Base-by-base conservation (phyloP, 2,329 filamentous ascomycete genomes). In the Fusarium chlamydosporum region DNA sequence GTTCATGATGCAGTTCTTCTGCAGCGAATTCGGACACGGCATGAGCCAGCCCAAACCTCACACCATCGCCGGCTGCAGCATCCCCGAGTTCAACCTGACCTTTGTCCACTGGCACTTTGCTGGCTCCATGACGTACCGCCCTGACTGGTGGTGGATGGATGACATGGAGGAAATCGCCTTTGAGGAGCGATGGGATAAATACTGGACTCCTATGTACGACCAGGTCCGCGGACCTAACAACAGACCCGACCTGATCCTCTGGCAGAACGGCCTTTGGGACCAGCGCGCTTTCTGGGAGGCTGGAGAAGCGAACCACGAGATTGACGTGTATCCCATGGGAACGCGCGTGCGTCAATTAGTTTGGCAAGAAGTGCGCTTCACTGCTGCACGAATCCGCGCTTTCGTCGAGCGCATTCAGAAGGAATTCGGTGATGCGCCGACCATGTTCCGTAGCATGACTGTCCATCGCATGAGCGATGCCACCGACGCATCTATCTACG, bases 111-210 rank as follows among this genome's bases (percentile, higher is more conserved):
- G 67, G 67, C 68, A 70, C n/a, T 58, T 61, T 7, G 63, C 67
- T 1, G 68, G 68, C 4, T 57, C 64, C 1, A 68, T 68, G 59
- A 53, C 52, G 3, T 65, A 71, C 38, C 56, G 60, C 8, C 68
- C 68, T 1, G 60, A 71, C 10, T 70, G 68, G 68, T 70, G 68
- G 68, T 70, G 68, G 68, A 70, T 70, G 68, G 40, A 70, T 11
- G 68, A 70, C 4, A 70, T 70, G 68, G 48, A 65, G 8, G 64
- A 65, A 1, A 62, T 70, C 1, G 50, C 67, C 13, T 67, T 71
- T 12, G 67, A 69, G 20, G 67, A 69, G 4, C 66, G 67, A 8
- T 70, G 67, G 60, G 67, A 70, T 4, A 53, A 70, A 26, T 56
- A 54, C 55, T 70, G 67, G 67, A 52, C 37, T 4, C 67, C 67